phyloP scores from a whole-genome alignment of 345 rosid species.

The Dipteronia sinensis region DNA sequence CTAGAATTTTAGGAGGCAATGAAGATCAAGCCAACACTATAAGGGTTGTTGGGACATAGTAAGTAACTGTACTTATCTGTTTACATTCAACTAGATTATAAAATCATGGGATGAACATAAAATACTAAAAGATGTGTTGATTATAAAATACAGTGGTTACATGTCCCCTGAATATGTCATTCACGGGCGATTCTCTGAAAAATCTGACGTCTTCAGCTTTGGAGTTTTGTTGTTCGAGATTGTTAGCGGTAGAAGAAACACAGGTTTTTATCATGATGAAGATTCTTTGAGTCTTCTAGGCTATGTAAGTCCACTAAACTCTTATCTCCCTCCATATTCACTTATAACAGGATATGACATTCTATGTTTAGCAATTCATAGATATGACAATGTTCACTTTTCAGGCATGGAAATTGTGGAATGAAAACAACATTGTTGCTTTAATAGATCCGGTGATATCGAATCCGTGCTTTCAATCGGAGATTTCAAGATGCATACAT shows the following conservation, averaged over 20 bases:
- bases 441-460: no score
- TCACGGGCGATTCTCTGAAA: neutral
- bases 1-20: slow-evolving; percentile 37
- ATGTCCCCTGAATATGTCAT: neutral
- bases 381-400: neutral
- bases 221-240: slow-evolving; percentile 48
- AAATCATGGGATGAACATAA: no score
- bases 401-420: no score
- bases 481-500: no score
- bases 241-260: slow-evolving; percentile 43
- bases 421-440: no score
- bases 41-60: slow-evolving; percentile 45
- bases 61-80: no score
- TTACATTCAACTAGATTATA: no score
- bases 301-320: slow-evolving; percentile 32
- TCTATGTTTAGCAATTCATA: neutral
- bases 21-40: slow-evolving; percentile 47
- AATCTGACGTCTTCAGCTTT: slow-evolving; percentile 39
- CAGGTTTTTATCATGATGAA: slow-evolving; percentile 30
- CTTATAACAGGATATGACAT: neutral
- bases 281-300: slow-evolving; percentile 27
- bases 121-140: no score
- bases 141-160: neutral
- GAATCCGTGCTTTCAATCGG: no score
- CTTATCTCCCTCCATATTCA: neutral